phyloP scores from a whole-genome alignment of 257 asterid species.

The Solanum piurae region DNA sequence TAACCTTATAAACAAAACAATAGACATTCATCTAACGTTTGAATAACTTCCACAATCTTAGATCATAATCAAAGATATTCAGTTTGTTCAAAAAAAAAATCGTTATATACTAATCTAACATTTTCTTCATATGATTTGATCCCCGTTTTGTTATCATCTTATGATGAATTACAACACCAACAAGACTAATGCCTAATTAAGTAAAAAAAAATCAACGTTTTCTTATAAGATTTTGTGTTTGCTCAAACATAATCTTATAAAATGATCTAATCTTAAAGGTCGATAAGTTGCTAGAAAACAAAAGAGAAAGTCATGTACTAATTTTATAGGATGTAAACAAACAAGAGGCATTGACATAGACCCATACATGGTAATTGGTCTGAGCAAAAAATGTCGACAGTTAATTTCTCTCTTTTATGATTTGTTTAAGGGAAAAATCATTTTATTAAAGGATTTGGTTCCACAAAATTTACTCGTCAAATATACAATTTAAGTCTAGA shows the following conservation, averaged over 20 bases:
- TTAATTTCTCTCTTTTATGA: no score
- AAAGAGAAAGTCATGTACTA: background rate
- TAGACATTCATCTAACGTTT: background rate
- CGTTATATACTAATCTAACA: background rate
- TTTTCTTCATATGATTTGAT: background rate
- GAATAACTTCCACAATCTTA: background rate
- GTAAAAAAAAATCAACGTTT: background rate
- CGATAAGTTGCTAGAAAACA: background rate
- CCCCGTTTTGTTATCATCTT: background rate
- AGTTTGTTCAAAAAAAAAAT: background rate
- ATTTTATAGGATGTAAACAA: background rate
- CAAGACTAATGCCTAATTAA: background rate
- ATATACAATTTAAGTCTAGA: background rate
- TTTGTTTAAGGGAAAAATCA: no score
- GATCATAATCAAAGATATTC: background rate
- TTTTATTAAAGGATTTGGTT: background rate
- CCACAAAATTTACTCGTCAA: no score
- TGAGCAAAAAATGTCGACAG: background rate
- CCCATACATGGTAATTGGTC: no score
- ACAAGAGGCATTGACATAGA: background rate
- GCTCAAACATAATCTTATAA: background rate
- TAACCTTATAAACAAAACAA: background rate
- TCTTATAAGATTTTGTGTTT: background rate
- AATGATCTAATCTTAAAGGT: background rate
- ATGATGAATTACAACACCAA: background rate